Percentiles rank a stretch among this genome's conserved stretches.
phyloP scores from a whole-genome alignment of 2,329 filamentous ascomycete genomes.

The Colletotrichum lindemuthianum region DNA sequence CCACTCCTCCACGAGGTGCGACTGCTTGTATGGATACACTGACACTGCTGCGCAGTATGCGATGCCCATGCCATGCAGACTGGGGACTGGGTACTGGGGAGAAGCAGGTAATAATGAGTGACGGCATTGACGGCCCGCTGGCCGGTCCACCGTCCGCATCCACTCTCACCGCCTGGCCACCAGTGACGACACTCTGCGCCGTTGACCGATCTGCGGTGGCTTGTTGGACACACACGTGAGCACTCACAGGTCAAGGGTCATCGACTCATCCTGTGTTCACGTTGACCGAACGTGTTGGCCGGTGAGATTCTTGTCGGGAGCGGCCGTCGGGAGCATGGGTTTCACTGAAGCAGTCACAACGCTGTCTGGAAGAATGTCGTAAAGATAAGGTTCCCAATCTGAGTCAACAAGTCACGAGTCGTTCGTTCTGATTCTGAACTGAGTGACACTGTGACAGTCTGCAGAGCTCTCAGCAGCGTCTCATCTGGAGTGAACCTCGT shows the following conservation, averaged over 20 bases:
- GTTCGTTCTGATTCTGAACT: no score
- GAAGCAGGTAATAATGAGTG: slow-evolving; percentile 19
- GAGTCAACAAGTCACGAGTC: no score
- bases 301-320: slow-evolving; percentile 1
- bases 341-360: not conserved
- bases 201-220: slow-evolving; percentile 13
- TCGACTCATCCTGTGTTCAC: slow-evolving; percentile 6
- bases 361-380: not conserved
- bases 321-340: slow-evolving; percentile 3
- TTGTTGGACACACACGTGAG: slow-evolving; percentile 14
- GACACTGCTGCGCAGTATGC: no score
- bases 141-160: slow-evolving; percentile 15
- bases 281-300: slow-evolving; percentile 1
- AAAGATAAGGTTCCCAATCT: not conserved
- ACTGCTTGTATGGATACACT: no score
- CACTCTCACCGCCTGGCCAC: slow-evolving; percentile 8
- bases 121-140: slow-evolving; percentile 20
- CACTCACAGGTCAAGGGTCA: not conserved
- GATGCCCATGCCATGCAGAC: no score
- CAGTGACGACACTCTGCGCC: not conserved
- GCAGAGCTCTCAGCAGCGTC: no score
- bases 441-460: no score
- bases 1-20: no score
- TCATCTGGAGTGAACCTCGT: no score
- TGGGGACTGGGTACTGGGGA: no score